These are phyloP conservation scores for Colletotrichum sp. DNA, from an alignment of 2,329 filamentous ascomycete genomes.

Conservation along the genomic window DNA sequence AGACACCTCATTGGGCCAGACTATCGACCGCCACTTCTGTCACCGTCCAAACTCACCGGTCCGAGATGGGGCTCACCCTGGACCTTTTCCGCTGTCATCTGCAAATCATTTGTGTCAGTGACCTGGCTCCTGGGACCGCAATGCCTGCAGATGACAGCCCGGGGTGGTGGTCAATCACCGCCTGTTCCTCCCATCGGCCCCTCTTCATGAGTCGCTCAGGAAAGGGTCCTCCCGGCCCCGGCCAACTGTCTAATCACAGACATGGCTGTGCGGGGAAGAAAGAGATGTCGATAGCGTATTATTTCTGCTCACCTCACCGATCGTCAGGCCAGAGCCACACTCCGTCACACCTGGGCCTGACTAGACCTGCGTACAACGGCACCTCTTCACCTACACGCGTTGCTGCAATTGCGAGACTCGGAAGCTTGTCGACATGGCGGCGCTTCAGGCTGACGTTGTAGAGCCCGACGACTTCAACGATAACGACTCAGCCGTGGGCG, in stretches of 20 bases:
- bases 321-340: neutral
- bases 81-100: neutral
- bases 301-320: neutral
- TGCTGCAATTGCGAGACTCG: too few species aligned
- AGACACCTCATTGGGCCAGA: neutral
- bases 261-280: neutral
- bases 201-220: neutral
- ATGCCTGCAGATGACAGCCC: neutral
- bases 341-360: neutral
- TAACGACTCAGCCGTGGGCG: conserved; percentile 16
- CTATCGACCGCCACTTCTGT: neutral
- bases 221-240: neutral
- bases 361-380: neutral
- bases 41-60: neutral
- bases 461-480: conserved; percentile 18
- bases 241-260: neutral
- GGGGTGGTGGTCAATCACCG: neutral
- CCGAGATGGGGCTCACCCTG: neutral
- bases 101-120: neutral
- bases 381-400: neutral
- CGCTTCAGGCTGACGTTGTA: neutral
- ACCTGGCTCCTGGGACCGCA: neutral
- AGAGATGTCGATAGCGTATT: neutral
- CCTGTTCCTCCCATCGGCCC: neutral
- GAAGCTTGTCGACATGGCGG: neutral